A percentile compares a stretch with the other conserved stretches of the same genome.
Evolutionary conservation across 2,329 filamentous ascomycete genomes (phyloP).

Genomic region (Pyricularia pennisetigena): DNA sequence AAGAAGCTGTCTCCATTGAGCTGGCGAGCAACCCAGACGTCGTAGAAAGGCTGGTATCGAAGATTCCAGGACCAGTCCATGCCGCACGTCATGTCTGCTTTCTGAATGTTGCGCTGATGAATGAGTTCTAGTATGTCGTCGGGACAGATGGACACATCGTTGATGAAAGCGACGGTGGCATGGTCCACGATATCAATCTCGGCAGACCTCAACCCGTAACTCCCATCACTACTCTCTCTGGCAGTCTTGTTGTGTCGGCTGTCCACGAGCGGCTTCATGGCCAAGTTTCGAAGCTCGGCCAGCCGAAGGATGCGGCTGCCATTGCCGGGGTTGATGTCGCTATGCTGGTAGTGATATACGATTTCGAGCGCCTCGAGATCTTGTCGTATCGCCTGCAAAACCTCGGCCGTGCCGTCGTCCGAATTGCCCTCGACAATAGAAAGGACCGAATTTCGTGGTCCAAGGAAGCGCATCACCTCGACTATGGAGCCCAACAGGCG

Average conservation of each 20-base stretch:
- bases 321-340: slow-evolving; percentile 28
- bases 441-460: slow-evolving; percentile 36
- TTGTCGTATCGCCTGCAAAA: slow-evolving; percentile 29
- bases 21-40: slow-evolving; percentile 42
- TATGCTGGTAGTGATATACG: slow-evolving; percentile 29
- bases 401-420: slow-evolving; percentile 39
- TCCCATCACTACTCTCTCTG: neutral
- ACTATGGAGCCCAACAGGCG: slow-evolving; percentile 41
- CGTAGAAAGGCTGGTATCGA: slow-evolving; percentile 36
- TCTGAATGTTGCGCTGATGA: slow-evolving; percentile 32
- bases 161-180: slow-evolving; percentile 36
- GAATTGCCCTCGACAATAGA: slow-evolving; percentile 46
- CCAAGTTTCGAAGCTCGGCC: slow-evolving; percentile 41
- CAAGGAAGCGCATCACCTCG: slow-evolving; percentile 37
- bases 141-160: slow-evolving; percentile 39
- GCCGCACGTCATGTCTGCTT: slow-evolving; percentile 44
- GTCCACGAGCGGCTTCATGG: slow-evolving; percentile 31
- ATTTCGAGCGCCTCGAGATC: slow-evolving; percentile 27
- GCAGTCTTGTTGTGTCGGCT: slow-evolving; percentile 15
- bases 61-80: slow-evolving; percentile 41
- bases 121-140: slow-evolving; percentile 47
- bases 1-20: slow-evolving; percentile 45
- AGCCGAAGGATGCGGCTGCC: slow-evolving; percentile 35
- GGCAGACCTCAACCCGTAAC: too few species aligned
- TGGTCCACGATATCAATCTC: slow-evolving; percentile 17